Percentiles rank a stretch among this genome's conserved stretches.
These are phyloP conservation scores for Petunia secreta DNA, from an alignment of 257 asterid genomes.

Conservation along the genomic window DNA sequence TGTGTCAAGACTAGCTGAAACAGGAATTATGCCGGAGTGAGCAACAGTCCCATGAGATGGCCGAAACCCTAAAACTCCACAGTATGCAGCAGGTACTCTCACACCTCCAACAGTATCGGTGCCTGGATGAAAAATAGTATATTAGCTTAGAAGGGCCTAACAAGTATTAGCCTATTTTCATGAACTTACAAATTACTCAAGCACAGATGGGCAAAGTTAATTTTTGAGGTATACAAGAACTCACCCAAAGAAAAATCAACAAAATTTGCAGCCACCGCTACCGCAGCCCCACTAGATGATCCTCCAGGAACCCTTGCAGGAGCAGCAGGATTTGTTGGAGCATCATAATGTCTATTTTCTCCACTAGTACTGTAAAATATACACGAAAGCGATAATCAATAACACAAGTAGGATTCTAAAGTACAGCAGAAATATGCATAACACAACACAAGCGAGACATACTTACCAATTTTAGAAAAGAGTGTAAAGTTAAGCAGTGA, in stretches of 20 bases:
- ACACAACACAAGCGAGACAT: background rate
- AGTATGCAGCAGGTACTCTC: conserved; percentile 89
- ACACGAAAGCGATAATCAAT: conserved; percentile 8
- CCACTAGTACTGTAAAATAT: conserved; percentile 64
- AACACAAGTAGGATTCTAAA: background rate
- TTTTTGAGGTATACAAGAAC: conserved; percentile 29
- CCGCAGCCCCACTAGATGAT: conserved; percentile 99
- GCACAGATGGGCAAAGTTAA: conserved; percentile 7
- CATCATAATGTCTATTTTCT: conserved; percentile 78
- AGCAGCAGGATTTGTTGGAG: conserved; percentile 94
- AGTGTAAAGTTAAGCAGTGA: conserved; percentile 24
- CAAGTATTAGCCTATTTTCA: background rate
- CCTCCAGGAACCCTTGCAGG: conserved; percentile 88
- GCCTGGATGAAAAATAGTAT: conserved; percentile 51
- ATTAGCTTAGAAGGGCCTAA: background rate
- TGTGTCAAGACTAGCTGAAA: conserved; percentile 87
- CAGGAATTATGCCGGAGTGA: conserved; percentile 73
- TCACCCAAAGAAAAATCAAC: conserved; percentile 94
- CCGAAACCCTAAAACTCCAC: conserved; percentile 91
- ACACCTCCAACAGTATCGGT: conserved; percentile 95
- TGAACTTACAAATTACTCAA: background rate
- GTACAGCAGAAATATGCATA: conserved; percentile 10
- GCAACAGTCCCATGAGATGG: conserved; percentile 84
- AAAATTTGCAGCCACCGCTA: conserved; percentile 84
- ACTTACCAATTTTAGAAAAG: background rate